Evolutionary conservation across 257 asterid genomes (phyloP), one percentile per base, ranked within the genome.

Genomic region (Solanum corneliomulleri): DNA sequence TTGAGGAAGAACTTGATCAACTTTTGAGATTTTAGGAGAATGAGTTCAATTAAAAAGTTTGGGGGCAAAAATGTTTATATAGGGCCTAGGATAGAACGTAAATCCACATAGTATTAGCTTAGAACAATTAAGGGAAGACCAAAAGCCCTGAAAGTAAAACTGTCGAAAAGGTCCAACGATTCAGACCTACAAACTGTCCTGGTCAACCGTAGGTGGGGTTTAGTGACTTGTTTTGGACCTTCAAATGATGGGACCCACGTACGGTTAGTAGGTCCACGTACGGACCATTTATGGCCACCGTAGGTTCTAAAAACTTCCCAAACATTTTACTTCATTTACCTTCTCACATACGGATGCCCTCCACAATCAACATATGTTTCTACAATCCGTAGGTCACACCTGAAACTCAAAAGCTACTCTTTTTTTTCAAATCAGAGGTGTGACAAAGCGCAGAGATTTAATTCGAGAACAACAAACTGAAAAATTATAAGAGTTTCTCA

Each of bases 81-180:
- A 52, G n/a, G 10, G 62, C 62, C 62, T 42, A 42, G 45, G 45
- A 52, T 52, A 52, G 8, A 52, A 52, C 4, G 62, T 52, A 52
- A 52, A 52, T 16, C 0, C 2, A 18, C 62, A 52, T 52, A 52
- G 62, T 6, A 52, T 52, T 52, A 10, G 10, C 10, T 52, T 52
- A 52, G 10, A 52, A 52, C 18, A 6, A 52, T 52, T 16, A 6
- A 3, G 2, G 18, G 18, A 18, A 16, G 8, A 52, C 10, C 62
- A 18, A 52, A 18, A 52, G 23, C 3, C 62, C n/a, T 16, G 18
- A 52, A 52, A 52, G 10, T 52, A 52, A 52, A 52, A 52, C n/a
- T 52, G 0, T 0, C 4, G 4, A 3, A 33, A 3, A 3, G 18
- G 62, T 23, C n/a, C n/a, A 52, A 16, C 1, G 4, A 23, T 52